These are phyloP conservation scores for Pochonia chlamydosporia DNA, from an alignment of 2,329 filamentous ascomycete species.

Conservation along the genomic window DNA sequence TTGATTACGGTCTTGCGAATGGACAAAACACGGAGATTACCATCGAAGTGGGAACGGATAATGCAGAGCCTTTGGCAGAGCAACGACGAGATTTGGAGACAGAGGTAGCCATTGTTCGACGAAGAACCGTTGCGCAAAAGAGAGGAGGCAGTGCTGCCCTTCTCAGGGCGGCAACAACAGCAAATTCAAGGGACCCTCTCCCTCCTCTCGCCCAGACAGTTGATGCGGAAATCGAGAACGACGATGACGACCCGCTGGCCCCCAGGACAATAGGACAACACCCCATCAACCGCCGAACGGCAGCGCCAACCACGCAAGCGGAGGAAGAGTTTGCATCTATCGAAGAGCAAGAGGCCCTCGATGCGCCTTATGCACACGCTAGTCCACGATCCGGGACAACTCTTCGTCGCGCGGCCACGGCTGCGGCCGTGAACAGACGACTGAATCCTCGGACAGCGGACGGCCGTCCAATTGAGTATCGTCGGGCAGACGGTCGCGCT, in stretches of 20 bases:
- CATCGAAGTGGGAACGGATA: conserved; percentile 67
- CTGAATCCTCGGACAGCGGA: conserved; percentile 54
- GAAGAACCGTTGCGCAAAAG: conserved; percentile 64
- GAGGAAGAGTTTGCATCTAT: conserved; percentile 42
- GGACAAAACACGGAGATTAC: conserved; percentile 53
- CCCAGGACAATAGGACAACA: conserved; percentile 40
- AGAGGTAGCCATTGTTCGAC: conserved; percentile 72
- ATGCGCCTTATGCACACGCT: conserved; percentile 67
- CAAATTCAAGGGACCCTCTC: conserved; percentile 20
- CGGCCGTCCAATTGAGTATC: conserved; percentile 53
- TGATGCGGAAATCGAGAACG: not conserved
- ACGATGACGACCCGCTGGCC: conserved; percentile 43
- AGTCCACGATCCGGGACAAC: conserved; percentile 66
- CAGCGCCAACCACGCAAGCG: conserved; percentile 16
- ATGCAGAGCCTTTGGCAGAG: conserved; percentile 66
- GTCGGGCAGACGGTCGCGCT: conserved; percentile 61
- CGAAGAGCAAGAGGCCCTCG: conserved; percentile 56
- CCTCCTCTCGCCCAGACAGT: conserved; percentile 23
- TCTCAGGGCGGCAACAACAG: conserved; percentile 43
- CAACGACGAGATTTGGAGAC: conserved; percentile 68
- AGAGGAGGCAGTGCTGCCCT: conserved; percentile 42
- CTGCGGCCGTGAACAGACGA: conserved; percentile 67
- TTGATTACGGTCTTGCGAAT: conserved; percentile 55
- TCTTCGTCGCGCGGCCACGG: conserved; percentile 66
- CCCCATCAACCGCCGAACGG: conserved; percentile 13